Evolutionary conservation across 768 basidiomycete genomes (phyloP).

Genomic region (Trametes sanguinea): DNA sequence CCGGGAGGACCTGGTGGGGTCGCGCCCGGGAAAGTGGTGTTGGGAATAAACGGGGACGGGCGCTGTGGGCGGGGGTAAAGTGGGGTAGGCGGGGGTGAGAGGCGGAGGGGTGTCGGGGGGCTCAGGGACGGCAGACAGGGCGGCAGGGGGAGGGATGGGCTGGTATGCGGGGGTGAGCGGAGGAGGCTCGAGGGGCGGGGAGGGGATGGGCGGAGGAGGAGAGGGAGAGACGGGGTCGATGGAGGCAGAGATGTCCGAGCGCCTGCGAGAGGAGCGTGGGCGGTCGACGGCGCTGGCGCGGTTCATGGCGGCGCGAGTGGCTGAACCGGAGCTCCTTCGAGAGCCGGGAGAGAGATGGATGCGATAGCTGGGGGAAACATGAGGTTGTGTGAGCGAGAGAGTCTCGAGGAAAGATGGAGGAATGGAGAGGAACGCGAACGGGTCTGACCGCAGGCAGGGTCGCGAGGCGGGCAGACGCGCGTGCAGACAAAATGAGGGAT

Average conservation of each 20-base stretch:
- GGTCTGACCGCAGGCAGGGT: background rate
- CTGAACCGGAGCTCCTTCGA: constrained; percentile 57
- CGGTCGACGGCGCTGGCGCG: constrained; percentile 35
- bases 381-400: background rate
- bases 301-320: constrained; percentile 58
- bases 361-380: constrained; percentile 55
- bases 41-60: constrained; percentile 13
- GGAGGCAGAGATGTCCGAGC: constrained; percentile 14
- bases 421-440: background rate
- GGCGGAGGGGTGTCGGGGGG: constrained; percentile 36
- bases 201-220: constrained; percentile 10
- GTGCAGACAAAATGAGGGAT: too few relatives aligned
- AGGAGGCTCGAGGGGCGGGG: constrained; percentile 29
- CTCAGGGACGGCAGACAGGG: constrained; percentile 18
- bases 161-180: constrained; percentile 27
- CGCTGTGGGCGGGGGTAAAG: constrained; percentile 29
- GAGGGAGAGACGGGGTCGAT: background rate
- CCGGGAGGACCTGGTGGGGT: constrained; percentile 22
- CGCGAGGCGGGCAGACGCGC: background rate
- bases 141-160: constrained; percentile 14
- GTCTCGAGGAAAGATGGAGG: background rate
- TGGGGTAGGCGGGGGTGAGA: constrained; percentile 30
- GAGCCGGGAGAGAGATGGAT: constrained; percentile 84
- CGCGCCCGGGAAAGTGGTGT: constrained; percentile 14
- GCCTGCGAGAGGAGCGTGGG: constrained; percentile 20